Evolutionary conservation across 139 green algal species (phyloP), one percentile per base, ranked within the genome.

Genomic region (Prasinococcaceae sp.): DNA sequence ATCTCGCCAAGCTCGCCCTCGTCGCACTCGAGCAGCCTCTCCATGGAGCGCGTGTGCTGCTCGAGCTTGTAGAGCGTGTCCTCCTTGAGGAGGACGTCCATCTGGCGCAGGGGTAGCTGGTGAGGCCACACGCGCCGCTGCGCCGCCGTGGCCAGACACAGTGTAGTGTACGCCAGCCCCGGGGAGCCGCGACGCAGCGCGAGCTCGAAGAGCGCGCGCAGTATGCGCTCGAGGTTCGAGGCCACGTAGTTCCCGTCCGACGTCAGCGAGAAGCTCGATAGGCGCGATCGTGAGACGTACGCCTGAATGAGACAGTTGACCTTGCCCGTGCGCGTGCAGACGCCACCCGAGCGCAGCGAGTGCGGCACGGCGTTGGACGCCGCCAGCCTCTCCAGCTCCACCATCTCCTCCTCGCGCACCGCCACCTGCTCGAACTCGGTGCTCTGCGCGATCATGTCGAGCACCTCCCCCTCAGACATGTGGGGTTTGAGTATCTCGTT

Each of bases 351-450:
- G n/a, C n/a, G n/a, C n/a, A n/a, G n/a, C n/a, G n/a, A n/a, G n/a
- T 81, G 66, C 38, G 84, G 75, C 26, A 70, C 76, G 68, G 77
- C 70, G 24, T 65, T 47, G 10, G 38, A 30, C 1, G 67, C 61
- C 17, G 41, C 25, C 25, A 96, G 60, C 6, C 55, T 50, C 55
- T 94, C 79, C 56, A 98, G 70, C 72, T 98, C 90, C 5, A 61
- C 60, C 56, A 92, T 53, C 75, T 98, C 90, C 47, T 98, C 90
- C 66, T 96, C 84, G 30, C 88, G 53, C 33, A 96, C 75, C 42
- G 70, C 74, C 47, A 98, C 81, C 59, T 86, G 85, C 55, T 93
- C 83, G 76, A 98, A 98, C 76, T 98, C 90, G 20, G 72, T 75
- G 48, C 60, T 78, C 38, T 84, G 65, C 6, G 82, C 66, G 24